Conservation (phyloP, 2,329 filamentous ascomycete species). For the Aureobasidium namibiae region DNA sequence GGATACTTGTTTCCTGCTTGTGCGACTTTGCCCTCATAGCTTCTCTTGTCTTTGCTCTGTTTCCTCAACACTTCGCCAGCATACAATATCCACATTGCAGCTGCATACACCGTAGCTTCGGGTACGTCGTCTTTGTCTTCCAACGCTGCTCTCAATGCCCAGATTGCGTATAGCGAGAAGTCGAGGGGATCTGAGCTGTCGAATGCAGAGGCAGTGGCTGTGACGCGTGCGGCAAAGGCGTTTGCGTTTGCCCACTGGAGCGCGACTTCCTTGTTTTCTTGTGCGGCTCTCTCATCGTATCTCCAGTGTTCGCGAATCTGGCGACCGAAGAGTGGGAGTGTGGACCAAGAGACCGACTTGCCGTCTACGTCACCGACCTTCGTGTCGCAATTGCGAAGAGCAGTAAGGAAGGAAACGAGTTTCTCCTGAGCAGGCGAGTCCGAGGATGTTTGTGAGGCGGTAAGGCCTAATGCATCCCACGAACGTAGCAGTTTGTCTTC, state of each 20-base stretch:
- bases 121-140: constrained; percentile 20
- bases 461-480: constrained; percentile 4
- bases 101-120: constrained; percentile 17
- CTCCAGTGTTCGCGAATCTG: constrained; percentile 26
- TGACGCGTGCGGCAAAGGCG: constrained; percentile 22
- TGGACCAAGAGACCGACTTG: neutral
- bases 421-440: neutral
- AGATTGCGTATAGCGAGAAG: constrained; percentile 24
- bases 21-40: constrained; percentile 24
- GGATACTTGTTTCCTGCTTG: constrained; percentile 20
- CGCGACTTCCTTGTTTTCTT: constrained; percentile 16
- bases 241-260: constrained; percentile 25
- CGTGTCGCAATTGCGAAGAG: neutral
- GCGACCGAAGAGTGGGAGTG: constrained; percentile 24
- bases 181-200: constrained; percentile 18
- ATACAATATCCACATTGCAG: constrained; percentile 24
- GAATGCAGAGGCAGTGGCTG: constrained; percentile 18
- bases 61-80: constrained; percentile 20
- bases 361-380: constrained; percentile 1
- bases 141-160: constrained; percentile 23
- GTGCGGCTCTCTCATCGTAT: constrained; percentile 16
- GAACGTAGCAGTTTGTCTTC: constrained; percentile 9
- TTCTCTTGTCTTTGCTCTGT: constrained; percentile 19
- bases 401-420: neutral
- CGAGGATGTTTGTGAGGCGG: neutral